These are phyloP conservation scores for Mollisia scopiformis DNA, from an alignment of 2,329 filamentous ascomycete species.

Conservation along the genomic window DNA sequence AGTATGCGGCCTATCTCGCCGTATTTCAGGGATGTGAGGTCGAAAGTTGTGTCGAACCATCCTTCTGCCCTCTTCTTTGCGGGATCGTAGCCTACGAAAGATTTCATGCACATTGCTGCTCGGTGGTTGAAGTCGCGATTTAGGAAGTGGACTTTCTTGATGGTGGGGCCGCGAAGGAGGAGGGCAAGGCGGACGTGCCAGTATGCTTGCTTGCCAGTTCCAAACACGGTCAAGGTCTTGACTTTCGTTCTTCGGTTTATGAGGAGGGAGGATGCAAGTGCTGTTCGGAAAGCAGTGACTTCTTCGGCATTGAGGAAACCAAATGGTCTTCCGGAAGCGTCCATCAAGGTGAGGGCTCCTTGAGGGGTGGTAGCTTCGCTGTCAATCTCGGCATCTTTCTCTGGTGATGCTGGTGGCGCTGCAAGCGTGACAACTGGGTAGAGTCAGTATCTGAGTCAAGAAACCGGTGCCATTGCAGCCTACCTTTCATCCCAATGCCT, in stretches of 20 bases:
- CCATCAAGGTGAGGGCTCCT: slow-evolving; percentile 72
- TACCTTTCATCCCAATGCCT: slow-evolving; percentile 71
- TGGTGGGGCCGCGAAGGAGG: slow-evolving; percentile 69
- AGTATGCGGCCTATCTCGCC: slow-evolving; percentile 68
- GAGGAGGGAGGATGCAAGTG: slow-evolving; percentile 70
- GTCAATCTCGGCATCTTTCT: slow-evolving; percentile 33
- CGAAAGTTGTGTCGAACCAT: slow-evolving; percentile 69
- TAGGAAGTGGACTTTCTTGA: slow-evolving; percentile 81
- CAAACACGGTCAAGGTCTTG: slow-evolving; percentile 81
- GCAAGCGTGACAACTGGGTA: slow-evolving; percentile 65
- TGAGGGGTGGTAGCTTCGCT: slow-evolving; percentile 53
- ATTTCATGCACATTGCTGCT: slow-evolving; percentile 53
- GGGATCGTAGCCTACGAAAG: slow-evolving; percentile 48
- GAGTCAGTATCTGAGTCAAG: slow-evolving; percentile 11
- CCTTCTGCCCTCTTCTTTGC: slow-evolving; percentile 59
- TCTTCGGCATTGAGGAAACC: slow-evolving; percentile 75
- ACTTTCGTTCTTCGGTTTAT: slow-evolving; percentile 68
- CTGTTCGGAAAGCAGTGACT: slow-evolving; percentile 80
- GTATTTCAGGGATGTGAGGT: slow-evolving; percentile 69
- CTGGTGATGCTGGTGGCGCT: slow-evolving; percentile 38
- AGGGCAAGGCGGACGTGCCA: slow-evolving; percentile 91
- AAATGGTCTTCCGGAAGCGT: slow-evolving; percentile 60
- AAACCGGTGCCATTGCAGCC: slow-evolving; percentile 13
- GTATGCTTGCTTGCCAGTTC: slow-evolving; percentile 86
- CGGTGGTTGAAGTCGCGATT: slow-evolving; percentile 70